Evolutionary conservation across 768 basidiomycete species (phyloP).

Genomic region (Russula brevipes): DNA sequence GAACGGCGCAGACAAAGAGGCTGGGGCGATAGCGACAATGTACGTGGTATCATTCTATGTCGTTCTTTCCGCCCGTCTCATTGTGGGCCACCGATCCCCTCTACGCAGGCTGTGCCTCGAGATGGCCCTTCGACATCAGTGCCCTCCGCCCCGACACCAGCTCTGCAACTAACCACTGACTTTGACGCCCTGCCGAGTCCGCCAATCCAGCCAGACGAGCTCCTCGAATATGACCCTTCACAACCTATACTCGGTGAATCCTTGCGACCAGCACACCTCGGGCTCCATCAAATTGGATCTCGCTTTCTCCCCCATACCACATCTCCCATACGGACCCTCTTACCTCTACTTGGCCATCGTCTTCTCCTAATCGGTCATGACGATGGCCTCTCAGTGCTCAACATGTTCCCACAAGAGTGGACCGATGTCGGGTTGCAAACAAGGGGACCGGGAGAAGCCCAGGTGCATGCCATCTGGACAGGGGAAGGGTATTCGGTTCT

Average conservation of each 20-base stretch:
- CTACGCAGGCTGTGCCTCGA: constrained; percentile 6
- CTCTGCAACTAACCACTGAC: constrained; percentile 29
- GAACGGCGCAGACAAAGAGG: constrained; percentile 56
- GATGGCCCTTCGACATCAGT: constrained; percentile 5
- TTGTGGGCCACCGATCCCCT: neutral
- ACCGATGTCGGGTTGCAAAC: constrained; percentile 36
- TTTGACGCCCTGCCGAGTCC: constrained; percentile 22
- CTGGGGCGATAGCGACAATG: constrained; percentile 51
- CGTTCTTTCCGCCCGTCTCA: neutral
- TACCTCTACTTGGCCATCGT: constrained; percentile 61
- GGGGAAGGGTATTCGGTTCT: constrained; percentile 62
- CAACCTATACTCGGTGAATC: constrained; percentile 46
- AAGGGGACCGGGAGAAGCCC: constrained; percentile 69
- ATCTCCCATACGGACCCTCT: constrained; percentile 65
- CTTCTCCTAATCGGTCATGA: constrained; percentile 76
- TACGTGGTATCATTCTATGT: constrained; percentile 20
- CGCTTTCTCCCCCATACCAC: constrained; percentile 79
- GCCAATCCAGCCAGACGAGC: constrained; percentile 23
- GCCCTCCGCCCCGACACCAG: constrained; percentile 11
- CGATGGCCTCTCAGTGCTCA: constrained; percentile 72
- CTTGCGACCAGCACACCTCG: constrained; percentile 58
- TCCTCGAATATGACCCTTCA: constrained; percentile 13
- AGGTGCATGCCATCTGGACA: constrained; percentile 60
- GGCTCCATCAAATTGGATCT: constrained; percentile 75
- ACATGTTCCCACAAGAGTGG: constrained; percentile 77